Evolutionary conservation across 768 basidiomycete species (phyloP), one percentile per base, ranked within the genome.

Genomic region (Hemileccinum rubropunctum): DNA sequence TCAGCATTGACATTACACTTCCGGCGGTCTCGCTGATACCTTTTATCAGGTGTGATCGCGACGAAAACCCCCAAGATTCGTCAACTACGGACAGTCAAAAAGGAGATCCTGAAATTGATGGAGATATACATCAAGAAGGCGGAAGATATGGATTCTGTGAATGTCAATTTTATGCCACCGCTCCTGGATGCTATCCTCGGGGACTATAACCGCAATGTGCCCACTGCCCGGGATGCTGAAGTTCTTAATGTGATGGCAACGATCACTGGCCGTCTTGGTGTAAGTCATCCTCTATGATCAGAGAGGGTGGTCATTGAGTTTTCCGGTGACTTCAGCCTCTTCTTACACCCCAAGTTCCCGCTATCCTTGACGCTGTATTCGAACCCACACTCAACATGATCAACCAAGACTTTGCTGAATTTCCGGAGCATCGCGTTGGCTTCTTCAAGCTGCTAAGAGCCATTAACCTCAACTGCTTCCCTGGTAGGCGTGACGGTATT

Each of bases 321-420:
- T 42, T 37, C 23, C 20, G 42, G 37, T 35, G 30, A 41, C 47
- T 45, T 15, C 59, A 98, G 94, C 71, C 78, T 20, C 78, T 94
- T 37, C 78, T 98, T 47, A 95, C 89, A 10, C 89, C 93, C 6
- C 94, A 98, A 81, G 88, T 98, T 15, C 89, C 91, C 3, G 88
- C 95, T 9, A 89, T 97, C 51, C 79, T 99, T 43, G 95, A 98
- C 61, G 94, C 95, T 10, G 91, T 98, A 42, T 98, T 99, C 64
- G 95, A 98, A 69, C 90, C 91, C 38, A 99, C 97, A 4, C 73
- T 99, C 51, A 87, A 84, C 60, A 99, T 98, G 97, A 99, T 99
- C 68, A 98, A 98, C 70, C 91, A 97, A 77, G 95, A 99, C 75
- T 95, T 98, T 58, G 76, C 95, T n/a, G 97, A 98, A 71, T 99